Base-by-base conservation (phyloP, 1,284 basidiomycete genomes). In the Ustilago hordei region DNA sequence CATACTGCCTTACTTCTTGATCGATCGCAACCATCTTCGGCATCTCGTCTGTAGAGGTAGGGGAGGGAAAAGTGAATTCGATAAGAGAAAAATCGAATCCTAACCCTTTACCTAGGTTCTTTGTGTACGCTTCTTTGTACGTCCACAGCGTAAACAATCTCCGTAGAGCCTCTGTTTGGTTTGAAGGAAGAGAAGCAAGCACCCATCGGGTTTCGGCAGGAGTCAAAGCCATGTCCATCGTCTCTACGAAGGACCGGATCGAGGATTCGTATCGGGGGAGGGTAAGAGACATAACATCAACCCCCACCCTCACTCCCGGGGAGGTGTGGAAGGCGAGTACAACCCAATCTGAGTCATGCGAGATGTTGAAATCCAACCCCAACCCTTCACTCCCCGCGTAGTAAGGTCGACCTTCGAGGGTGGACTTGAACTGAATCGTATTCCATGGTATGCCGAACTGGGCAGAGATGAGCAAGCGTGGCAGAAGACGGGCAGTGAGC, bases 111-210 rank as follows among this genome's bases (percentile, higher is more conserved):
- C 84, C 84, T 11, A 83, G 38, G 23, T 74, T 75, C 61, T 85
- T 85, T 1, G 84, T 85, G 28, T 78, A 79, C 8, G 84, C 84
- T 55, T 85, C 84, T 57, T 85, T 85, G 68, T 83, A 69, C 54
- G 84, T 85, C 84, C 84, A 85, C 12, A 85, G 55, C 19, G 63
- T 68, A 34, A 67, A 78, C 1, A 84, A 62, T 23, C 83, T 67
- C 13, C 56, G 31, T 2, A 85, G 62, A 8, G 48, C 71, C 11
- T 64, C 62, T 8, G 12, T 32, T 19, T 67, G 73, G 3, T 28
- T 23, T 8, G 64, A 45, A 1, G 57, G 41, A 0, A 2, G 38
- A 11, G 15, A 39, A 17, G 15, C 28, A 8, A 74, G 54, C 8
- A 85, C 75, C 81, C 81, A 85, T 0, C 15, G 38, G 8, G 28